Evolutionary conservation across 768 basidiomycete genomes (phyloP), one percentile per base, ranked within the genome.

Genomic region (Mycena haematopus): DNA sequence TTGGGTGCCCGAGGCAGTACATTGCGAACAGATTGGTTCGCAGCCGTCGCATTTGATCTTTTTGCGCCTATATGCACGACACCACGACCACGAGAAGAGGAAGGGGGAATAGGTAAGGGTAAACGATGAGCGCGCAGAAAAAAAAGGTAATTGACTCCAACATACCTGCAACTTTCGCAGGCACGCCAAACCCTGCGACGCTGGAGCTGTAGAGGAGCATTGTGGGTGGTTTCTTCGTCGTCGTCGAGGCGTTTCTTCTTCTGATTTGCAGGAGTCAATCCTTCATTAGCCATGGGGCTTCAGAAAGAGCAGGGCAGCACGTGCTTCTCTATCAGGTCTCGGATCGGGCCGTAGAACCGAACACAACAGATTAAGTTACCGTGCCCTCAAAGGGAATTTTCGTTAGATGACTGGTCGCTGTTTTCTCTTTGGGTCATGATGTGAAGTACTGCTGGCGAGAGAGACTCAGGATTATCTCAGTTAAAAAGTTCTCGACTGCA

Each of bases 1-100:
- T 68, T 87, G 85, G 0, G 90, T 89, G 49, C 86, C 86, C 8
- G 91, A 89, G 45, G 85, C 78, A 19, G 84, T 73, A 71, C 93
- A 95, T 71, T 94, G 93, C 0, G 91, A 89, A 69, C 93, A 95
- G 13, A 88, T 90, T 14, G 93, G 93, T 72, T 95, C 93, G 69
- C 80, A 84, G 66, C 93, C 93, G 78, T 95, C 93, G 76, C 93
- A 95, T 74, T 95, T 95, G 73, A 95, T 93, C 83, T 95, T 95
- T 85, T 94, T 94, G 67, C 92, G 87, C 65, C 93, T 93, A n/a
- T 42, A 42, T 42, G n/a, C 17, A 6, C 40, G 40, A 42, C 19
- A 38, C 36, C 29, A 9, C 29, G 29, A 31, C 9, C 29, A 9
- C 29, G 29, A 31, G 6, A 14, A 15, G 36, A 36, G 36, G 36